phyloP scores from a whole-genome alignment of 2,329 filamentous ascomycete genomes.

The Fusarium phyllophilum region DNA sequence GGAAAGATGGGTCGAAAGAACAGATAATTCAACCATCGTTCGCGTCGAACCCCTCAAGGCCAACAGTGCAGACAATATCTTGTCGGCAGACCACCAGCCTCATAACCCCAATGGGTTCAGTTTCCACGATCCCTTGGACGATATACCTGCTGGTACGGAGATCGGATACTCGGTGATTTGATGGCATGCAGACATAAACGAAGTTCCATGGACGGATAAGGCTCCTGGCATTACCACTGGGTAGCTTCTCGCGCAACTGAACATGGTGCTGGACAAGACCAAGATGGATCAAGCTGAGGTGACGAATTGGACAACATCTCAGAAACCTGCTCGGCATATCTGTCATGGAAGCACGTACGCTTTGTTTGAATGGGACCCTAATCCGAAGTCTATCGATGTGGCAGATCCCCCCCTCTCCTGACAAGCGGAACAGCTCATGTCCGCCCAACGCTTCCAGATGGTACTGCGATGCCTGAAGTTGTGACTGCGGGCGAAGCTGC shows the following conservation, averaged over 20 bases:
- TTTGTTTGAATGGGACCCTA: not conserved
- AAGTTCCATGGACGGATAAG: not conserved
- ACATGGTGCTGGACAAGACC: not conserved
- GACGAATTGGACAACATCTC: not conserved
- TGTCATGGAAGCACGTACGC: not conserved
- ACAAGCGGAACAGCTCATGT: not conserved
- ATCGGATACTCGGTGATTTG: not conserved
- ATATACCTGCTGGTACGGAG: not conserved
- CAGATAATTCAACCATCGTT: not conserved
- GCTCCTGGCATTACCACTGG: not conserved
- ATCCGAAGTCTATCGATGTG: not conserved
- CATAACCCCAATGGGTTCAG: not conserved
- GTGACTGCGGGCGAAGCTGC: fast-evolving
- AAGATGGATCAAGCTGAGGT: not conserved
- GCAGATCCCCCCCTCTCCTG: fast-evolving
- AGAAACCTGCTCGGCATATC: not conserved
- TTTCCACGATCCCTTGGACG: not conserved
- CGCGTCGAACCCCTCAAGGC: not conserved
- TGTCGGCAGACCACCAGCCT: not conserved
- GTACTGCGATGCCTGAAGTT: not conserved
- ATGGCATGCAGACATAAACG: not conserved
- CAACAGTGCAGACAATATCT: not conserved
- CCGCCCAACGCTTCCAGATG: not conserved
- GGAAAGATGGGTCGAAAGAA: not conserved
- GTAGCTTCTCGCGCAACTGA: not conserved